These are phyloP conservation scores for Acacia pycnantha DNA, from an alignment of 331 rosid species.

Conservation along the genomic window DNA sequence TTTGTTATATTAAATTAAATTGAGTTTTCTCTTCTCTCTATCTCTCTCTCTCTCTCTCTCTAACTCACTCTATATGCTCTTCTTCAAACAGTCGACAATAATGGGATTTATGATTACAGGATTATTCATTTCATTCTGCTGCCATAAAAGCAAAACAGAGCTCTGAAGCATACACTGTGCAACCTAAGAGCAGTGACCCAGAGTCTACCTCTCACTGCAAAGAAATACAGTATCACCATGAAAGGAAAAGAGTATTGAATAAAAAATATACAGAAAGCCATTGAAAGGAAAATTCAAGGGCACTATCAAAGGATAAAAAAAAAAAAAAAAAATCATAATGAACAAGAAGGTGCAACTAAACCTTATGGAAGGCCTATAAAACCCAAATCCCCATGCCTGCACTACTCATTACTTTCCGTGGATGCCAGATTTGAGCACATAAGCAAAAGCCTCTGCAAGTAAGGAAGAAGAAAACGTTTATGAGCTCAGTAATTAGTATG, in stretches of 20 bases:
- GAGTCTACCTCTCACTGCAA: neutral
- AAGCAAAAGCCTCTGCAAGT: conserved; percentile 25
- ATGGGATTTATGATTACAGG: neutral
- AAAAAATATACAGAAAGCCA: conserved; percentile 28
- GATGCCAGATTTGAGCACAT: conserved; percentile 9
- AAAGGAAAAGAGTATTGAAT: neutral
- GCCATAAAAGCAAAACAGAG: neutral
- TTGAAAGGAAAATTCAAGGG: conserved; percentile 24
- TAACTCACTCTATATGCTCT: too few species aligned
- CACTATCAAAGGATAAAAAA: conserved; percentile 13
- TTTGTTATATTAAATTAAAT: too few species aligned
- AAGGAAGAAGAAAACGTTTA: conserved; percentile 15
- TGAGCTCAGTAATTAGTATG: conserved; percentile 58
- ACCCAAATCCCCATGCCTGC: neutral
- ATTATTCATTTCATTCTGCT: neutral
- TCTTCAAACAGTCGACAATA: neutral
- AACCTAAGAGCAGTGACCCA: neutral
- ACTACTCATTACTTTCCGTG: conserved; percentile 26
- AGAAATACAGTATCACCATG: neutral
- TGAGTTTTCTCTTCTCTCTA: too few species aligned
- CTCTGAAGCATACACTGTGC: neutral
- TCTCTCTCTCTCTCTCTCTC: too few species aligned
- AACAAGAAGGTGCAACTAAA: conserved; percentile 16
- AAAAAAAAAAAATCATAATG: conserved; percentile 4
- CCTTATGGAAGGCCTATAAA: conserved; percentile 14